Percentiles rank a stretch among this genome's conserved stretches.
Evolutionary conservation across 106 monocot genomes (phyloP).

Genomic region (Acorus calamus): DNA sequence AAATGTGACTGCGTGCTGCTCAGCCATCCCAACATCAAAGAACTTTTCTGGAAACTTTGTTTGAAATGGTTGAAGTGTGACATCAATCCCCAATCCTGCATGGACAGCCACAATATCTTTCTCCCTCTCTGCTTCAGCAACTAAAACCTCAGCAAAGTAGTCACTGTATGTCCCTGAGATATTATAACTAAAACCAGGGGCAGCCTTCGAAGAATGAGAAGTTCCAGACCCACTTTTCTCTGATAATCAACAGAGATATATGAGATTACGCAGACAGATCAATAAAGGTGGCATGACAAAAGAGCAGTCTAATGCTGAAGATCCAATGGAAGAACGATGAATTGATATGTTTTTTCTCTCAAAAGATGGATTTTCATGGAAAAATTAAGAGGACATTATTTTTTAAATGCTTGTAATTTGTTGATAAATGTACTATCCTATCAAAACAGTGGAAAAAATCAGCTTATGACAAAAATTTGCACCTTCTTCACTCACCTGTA

Average conservation of each 20-base stretch:
- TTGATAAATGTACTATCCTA: no score
- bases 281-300: no score
- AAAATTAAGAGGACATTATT: not conserved
- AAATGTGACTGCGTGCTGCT: conserved; percentile 85
- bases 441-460: no score
- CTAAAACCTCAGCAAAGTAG: conserved; percentile 44
- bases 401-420: not conserved
- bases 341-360: no score
- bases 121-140: conserved; percentile 54
- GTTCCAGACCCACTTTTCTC: no score
- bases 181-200: no score
- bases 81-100: conserved; percentile 52
- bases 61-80: conserved; percentile 33
- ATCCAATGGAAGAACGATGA: no score
- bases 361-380: not conserved
- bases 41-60: conserved; percentile 56
- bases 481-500: conserved; percentile 1
- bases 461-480: no score
- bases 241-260: no score
- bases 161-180: conserved; percentile 40
- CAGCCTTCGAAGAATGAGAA: no score
- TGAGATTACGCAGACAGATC: no score
- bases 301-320: no score
- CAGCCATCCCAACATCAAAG: conserved; percentile 72
- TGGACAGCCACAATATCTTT: conserved; percentile 47